Conservation (phyloP, 2,329 filamentous ascomycete species). For the Paracorniculantispora psalliotae region DNA sequence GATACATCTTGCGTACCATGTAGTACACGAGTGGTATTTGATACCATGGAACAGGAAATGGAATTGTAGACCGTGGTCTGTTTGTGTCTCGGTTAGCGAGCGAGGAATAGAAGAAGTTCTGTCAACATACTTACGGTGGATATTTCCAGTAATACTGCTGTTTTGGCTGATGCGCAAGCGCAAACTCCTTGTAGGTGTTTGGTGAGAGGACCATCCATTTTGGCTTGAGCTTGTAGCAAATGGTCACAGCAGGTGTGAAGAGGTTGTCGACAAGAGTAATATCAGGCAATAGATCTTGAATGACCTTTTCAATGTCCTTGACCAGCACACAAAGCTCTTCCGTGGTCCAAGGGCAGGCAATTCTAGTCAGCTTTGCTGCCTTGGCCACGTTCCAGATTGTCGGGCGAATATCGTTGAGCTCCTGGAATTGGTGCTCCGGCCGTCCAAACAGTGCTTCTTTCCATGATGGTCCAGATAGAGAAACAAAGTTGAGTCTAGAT, state of each 20-base stretch:
- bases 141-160: constrained; percentile 11
- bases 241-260: constrained; percentile 13
- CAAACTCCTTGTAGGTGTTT: constrained; percentile 14
- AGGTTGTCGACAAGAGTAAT: constrained; percentile 14
- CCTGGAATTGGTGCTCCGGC: constrained; percentile 1
- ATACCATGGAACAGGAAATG: constrained; percentile 2
- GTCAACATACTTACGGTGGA: constrained; percentile 5
- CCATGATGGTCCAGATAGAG: neutral
- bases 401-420: constrained; percentile 2
- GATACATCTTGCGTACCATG: constrained; percentile 7
- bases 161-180: neutral
- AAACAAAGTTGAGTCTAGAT: constrained; percentile 6
- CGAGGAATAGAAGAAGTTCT: neutral
- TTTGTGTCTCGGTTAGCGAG: neutral
- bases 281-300: constrained; percentile 11
- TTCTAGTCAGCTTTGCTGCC: constrained; percentile 2
- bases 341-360: constrained; percentile 10
- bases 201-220: constrained; percentile 13
- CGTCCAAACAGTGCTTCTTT: constrained; percentile 9
- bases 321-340: constrained; percentile 8
- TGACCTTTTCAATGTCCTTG: constrained; percentile 1
- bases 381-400: constrained; percentile 6
- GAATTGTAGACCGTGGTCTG: constrained; percentile 4
- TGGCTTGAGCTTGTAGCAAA: constrained; percentile 10
- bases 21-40: constrained; percentile 7